A percentile compares a stretch with the other conserved stretches of the same genome.
phyloP scores from a whole-genome alignment of 257 asterid genomes.

The Primulina eburnea region DNA sequence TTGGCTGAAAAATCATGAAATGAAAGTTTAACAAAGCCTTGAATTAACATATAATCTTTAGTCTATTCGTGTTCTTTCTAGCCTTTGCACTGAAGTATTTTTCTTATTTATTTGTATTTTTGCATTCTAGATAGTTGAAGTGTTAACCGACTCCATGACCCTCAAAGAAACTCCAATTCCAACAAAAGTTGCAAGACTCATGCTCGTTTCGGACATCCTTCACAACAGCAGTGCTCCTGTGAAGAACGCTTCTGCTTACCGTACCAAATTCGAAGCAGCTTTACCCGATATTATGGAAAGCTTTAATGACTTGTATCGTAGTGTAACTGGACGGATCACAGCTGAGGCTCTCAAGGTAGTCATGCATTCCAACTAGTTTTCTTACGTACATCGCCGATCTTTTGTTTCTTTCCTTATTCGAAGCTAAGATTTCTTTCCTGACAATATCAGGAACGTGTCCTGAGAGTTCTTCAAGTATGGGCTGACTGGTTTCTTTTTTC shows the following conservation, averaged over 20 bases:
- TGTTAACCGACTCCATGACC: constrained; percentile 92
- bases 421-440: constrained; percentile 28
- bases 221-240: constrained; percentile 97
- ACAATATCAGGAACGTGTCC: constrained; percentile 67
- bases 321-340: constrained; percentile 90
- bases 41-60: neutral
- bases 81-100: constrained; percentile 6
- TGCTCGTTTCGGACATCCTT: constrained; percentile 97
- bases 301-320: constrained; percentile 87
- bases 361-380: neutral
- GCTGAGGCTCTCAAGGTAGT: constrained; percentile 95
- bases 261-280: constrained; percentile 87
- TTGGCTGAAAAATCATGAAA: neutral
- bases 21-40: neutral
- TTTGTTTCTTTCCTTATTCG: constrained; percentile 18
- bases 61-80: neutral
- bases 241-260: constrained; percentile 93
- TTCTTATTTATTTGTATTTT: constrained; percentile 10
- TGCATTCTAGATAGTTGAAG: constrained; percentile 80
- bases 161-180: constrained; percentile 97
- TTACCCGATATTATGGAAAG: constrained; percentile 89
- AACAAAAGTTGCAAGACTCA: constrained; percentile 95
- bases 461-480: constrained; percentile 95
- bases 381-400: neutral
- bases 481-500: constrained; percentile 93